These are phyloP conservation scores for Metschnikowia reukaufii DNA, from an alignment of 805 yeast species.

Conservation along the genomic window DNA sequence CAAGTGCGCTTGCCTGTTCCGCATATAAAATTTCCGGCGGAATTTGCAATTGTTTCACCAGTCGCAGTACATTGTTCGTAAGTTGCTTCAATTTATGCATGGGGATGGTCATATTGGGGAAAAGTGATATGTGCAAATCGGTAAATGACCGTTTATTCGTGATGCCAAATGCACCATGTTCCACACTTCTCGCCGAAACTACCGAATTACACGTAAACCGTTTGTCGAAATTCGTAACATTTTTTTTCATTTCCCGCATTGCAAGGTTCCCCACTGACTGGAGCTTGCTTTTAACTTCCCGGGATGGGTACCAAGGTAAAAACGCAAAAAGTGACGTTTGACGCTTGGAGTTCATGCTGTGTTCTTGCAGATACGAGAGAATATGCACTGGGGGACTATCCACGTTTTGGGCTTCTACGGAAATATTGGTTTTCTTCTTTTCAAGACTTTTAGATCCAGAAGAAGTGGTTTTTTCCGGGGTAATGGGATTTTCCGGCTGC, in stretches of 20 bases:
- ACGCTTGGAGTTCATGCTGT: slow-evolving; percentile 19
- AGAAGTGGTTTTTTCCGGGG: too few species aligned
- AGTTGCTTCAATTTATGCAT: slow-evolving; percentile 1
- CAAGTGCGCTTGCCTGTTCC: slow-evolving; percentile 5
- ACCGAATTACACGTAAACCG: slow-evolving; percentile 10
- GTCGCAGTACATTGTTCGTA: slow-evolving; percentile 4
- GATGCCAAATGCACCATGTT: slow-evolving; percentile 9
- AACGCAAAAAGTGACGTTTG: slow-evolving; percentile 17
- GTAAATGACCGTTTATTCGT: slow-evolving; percentile 12
- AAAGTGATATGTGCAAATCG: slow-evolving; percentile 20
- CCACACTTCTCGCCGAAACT: slow-evolving; percentile 4
- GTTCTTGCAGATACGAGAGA: slow-evolving; percentile 22
- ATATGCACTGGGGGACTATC: neutral
- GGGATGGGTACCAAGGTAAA: slow-evolving; percentile 23
- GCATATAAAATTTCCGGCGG: slow-evolving; percentile 4
- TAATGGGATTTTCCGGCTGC: too few species aligned
- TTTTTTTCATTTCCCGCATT: neutral
- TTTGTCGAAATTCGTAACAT: slow-evolving; percentile 5
- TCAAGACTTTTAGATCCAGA: too few species aligned
- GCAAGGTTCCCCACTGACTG: slow-evolving; percentile 7
- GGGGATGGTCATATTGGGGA: slow-evolving; percentile 16
- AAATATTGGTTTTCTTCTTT: too few species aligned
- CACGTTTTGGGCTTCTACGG: neutral
- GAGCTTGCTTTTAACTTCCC: slow-evolving; percentile 2
- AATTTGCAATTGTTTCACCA: neutral